Evolutionary conservation across 345 rosid species (phyloP), one percentile per base, ranked within the genome.

Genomic region (Rhodamnia argentea): DNA sequence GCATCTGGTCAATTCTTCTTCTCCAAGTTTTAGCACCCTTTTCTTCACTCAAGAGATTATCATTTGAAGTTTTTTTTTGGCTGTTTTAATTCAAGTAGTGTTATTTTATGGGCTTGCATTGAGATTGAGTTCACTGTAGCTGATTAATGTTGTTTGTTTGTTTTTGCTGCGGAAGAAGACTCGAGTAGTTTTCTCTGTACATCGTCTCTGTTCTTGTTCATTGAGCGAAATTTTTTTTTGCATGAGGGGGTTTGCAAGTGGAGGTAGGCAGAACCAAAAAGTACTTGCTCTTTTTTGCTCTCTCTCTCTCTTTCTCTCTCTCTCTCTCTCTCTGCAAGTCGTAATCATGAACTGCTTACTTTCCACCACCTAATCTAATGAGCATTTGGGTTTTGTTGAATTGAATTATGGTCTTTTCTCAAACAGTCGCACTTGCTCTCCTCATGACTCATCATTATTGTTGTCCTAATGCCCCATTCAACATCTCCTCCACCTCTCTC

Each of bases 331-430:
- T 26, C 7, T n/a, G 54, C 74, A 37, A 83, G 88, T 86, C 40
- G 75, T 84, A 82, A 87, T 87, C 89, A 90, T 86, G 87, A 54
- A 84, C n/a, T 54, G 86, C 84, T 86, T 86, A 86, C 92, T 92
- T 91, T 88, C 89, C 83, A 50, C 88, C 84, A 86, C 92, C 91
- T 87, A 88, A 90, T 85, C 89, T 86, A 86, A 92, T 87, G 87
- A 90, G 89, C n/a, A 85, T 82, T 32, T 54, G 27, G 29, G 42
- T 40, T 74, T 64, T 51, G 64, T 83, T 44, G 82, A 52, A 52
- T 50, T n/a, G 82, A 52, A 52, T 50, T 50, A 82, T 51, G 42
- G 29, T 82, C 56, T 82, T 51, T 83, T 44, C 59, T 85, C 60
- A 59, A 87, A 81, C 88, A 86, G 64, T 70, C 86, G 53, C 83